These are phyloP conservation scores for Mollisia scopiformis DNA, from an alignment of 2,329 filamentous ascomycete species.

Conservation along the genomic window DNA sequence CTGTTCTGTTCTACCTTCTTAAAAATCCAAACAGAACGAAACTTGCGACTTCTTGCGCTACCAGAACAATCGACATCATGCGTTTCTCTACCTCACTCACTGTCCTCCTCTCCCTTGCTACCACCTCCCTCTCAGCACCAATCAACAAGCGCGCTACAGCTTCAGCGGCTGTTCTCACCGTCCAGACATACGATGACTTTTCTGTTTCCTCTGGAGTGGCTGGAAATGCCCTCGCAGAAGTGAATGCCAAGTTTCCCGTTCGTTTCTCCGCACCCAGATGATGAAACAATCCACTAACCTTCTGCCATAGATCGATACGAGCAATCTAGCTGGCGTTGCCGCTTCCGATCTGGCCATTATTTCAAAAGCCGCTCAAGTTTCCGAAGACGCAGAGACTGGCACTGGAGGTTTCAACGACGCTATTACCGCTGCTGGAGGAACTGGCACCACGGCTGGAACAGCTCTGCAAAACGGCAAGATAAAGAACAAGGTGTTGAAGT, in stretches of 20 bases:
- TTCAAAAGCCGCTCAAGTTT: constrained; percentile 48
- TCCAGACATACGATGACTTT: constrained; percentile 39
- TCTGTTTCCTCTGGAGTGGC: constrained; percentile 53
- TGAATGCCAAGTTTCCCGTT: constrained; percentile 57
- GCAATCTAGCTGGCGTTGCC: constrained; percentile 50
- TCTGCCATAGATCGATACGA: constrained; percentile 43
- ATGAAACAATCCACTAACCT: not conserved
- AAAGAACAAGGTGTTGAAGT: constrained; percentile 64
- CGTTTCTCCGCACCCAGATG: constrained; percentile 16
- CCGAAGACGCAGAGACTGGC: constrained; percentile 56
- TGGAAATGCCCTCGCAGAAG: constrained; percentile 56
- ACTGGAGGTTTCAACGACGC: constrained; percentile 55
- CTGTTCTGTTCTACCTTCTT: constrained; percentile 1
- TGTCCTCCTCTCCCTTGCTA: constrained; percentile 20
- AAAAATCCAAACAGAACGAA: not conserved
- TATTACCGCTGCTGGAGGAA: constrained; percentile 46
- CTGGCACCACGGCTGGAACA: constrained; percentile 40
- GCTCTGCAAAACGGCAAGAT: constrained; percentile 58
- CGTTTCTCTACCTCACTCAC: constrained; percentile 25
- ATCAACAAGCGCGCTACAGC: constrained; percentile 11
- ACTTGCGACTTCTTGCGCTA: not conserved
- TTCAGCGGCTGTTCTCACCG: constrained; percentile 18
- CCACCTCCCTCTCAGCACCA: constrained; percentile 1
- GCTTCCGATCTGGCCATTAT: constrained; percentile 53
- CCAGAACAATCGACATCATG: constrained; percentile 12